Conservation (phyloP, 805 yeast species). For the Huiozyma sinensis region DNA sequence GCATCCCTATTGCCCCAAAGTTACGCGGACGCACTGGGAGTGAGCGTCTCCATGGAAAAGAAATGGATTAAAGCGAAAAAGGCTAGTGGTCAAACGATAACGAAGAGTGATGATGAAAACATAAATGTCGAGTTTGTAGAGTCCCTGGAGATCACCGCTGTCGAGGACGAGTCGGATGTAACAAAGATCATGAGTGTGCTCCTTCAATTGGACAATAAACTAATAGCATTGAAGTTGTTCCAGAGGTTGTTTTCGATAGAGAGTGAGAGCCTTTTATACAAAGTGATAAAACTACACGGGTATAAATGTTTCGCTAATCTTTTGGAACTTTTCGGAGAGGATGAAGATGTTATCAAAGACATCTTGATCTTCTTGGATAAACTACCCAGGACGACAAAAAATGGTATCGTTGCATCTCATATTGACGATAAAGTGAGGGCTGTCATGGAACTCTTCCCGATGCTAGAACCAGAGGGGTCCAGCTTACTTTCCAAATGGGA, state of each 20-base stretch:
- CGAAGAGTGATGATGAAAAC: conserved; percentile 37
- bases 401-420: conserved; percentile 63
- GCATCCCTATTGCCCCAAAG: conserved; percentile 75
- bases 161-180: conserved; percentile 45
- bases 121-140: conserved; percentile 58
- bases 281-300: conserved; percentile 74
- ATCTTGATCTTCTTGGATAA: conserved; percentile 46
- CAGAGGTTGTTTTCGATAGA: conserved; percentile 44
- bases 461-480: conserved; percentile 21
- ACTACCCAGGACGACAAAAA: conserved; percentile 70
- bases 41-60: conserved; percentile 55
- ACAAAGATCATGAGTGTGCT: conserved; percentile 72
- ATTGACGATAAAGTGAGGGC: conserved; percentile 49
- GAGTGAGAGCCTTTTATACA: conserved; percentile 37
- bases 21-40: conserved; percentile 78
- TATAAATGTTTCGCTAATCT: conserved; percentile 64
- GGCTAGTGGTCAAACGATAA: conserved; percentile 33
- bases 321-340: conserved; percentile 32
- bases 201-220: conserved; percentile 60
- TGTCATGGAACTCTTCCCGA: conserved; percentile 21
- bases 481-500: conserved; percentile 59
- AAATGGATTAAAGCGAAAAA: conserved; percentile 58
- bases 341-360: conserved; percentile 30
- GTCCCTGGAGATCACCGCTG: conserved; percentile 42
- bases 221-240: conserved; percentile 55